Percentiles rank a stretch among this genome's conserved stretches.
phyloP scores from a whole-genome alignment of 2,329 filamentous ascomycete genomes.

The Trichoderma polysporum region DNA sequence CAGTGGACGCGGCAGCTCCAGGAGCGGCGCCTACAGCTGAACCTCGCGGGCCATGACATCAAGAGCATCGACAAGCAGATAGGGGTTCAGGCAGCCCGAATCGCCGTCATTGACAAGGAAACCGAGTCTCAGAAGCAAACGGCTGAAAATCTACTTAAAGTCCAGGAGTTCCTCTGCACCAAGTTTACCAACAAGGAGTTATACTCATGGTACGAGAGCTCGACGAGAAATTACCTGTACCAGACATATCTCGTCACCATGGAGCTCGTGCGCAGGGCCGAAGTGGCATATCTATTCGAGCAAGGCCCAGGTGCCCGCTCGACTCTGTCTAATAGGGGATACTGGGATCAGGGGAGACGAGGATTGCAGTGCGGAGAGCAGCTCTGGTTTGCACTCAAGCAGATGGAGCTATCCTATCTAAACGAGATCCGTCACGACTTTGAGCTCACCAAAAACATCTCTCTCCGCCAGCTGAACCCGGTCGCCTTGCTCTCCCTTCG shows the following conservation, averaged over 20 bases:
- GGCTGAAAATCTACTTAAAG: neutral
- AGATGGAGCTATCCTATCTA: slow-evolving; percentile 18
- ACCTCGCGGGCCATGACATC: slow-evolving; percentile 20
- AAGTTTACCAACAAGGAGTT: slow-evolving; percentile 10
- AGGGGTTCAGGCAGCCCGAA: slow-evolving; percentile 1
- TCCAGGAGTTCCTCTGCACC: slow-evolving; percentile 6
- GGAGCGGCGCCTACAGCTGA: slow-evolving; percentile 17
- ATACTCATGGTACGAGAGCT: slow-evolving; percentile 1
- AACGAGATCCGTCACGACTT: slow-evolving; percentile 19
- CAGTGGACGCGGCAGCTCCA: neutral
- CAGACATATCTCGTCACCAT: neutral
- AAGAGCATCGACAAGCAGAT: slow-evolving; percentile 21
- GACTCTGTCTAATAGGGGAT: slow-evolving; percentile 9
- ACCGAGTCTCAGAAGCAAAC: neutral
- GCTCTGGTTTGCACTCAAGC: slow-evolving; percentile 11
- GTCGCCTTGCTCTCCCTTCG: slow-evolving; percentile 17
- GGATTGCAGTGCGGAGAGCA: slow-evolving; percentile 16
- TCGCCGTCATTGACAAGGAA: slow-evolving; percentile 12
- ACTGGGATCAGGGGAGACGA: neutral
- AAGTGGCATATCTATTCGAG: neutral
- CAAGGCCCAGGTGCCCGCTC: neutral
- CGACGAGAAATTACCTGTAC: neutral
- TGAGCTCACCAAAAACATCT: slow-evolving; percentile 21
- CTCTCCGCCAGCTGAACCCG: slow-evolving; percentile 17
- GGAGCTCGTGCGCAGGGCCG: neutral